Conservation (phyloP, 2,329 filamentous ascomycete genomes). For the Diplodia seriata region DNA sequence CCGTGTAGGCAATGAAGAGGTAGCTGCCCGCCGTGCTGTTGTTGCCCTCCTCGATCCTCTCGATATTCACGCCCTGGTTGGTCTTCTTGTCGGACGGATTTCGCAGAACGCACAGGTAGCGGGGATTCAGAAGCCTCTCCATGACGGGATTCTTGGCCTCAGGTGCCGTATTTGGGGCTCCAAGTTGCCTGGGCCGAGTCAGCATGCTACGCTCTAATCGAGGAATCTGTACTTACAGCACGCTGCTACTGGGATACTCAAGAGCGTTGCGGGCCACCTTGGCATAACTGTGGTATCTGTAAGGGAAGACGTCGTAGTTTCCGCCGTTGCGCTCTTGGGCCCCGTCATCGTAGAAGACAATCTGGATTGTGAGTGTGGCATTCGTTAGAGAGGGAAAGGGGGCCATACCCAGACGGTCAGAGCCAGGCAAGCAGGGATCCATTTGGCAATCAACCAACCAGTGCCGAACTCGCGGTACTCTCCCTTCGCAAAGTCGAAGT, state of each 20-base stretch:
- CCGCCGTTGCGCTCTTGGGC: slow-evolving; percentile 37
- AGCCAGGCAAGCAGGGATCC: slow-evolving; percentile 40
- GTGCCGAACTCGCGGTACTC: slow-evolving; percentile 21
- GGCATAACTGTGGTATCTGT: slow-evolving; percentile 42
- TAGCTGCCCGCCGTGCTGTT: slow-evolving; percentile 38
- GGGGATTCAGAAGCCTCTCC: slow-evolving; percentile 41
- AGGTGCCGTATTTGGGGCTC: slow-evolving; percentile 14
- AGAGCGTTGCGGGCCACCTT: slow-evolving; percentile 43
- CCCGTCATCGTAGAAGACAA: slow-evolving; percentile 31
- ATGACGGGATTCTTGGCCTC: slow-evolving; percentile 39
- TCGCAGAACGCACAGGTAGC: slow-evolving; percentile 43
- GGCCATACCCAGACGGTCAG: slow-evolving; percentile 40
- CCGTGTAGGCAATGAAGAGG: slow-evolving; percentile 53
- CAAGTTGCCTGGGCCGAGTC: background rate
- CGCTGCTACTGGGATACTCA: slow-evolving; percentile 33
- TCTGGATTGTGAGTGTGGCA: slow-evolving; percentile 13
- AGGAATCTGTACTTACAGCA: background rate
- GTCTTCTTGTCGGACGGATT: background rate
- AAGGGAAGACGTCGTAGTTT: slow-evolving; percentile 41
- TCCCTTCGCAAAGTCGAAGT: slow-evolving; percentile 39
- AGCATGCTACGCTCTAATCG: background rate
- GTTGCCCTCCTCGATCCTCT: background rate
- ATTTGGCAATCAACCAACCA: slow-evolving; percentile 41
- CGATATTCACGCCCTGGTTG: slow-evolving; percentile 2
- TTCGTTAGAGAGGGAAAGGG: background rate